Percentiles rank a stretch among this genome's conserved stretches.
Conservation (phyloP, 768 basidiomycete species). For the Collybiopsis luxurians region DNA sequence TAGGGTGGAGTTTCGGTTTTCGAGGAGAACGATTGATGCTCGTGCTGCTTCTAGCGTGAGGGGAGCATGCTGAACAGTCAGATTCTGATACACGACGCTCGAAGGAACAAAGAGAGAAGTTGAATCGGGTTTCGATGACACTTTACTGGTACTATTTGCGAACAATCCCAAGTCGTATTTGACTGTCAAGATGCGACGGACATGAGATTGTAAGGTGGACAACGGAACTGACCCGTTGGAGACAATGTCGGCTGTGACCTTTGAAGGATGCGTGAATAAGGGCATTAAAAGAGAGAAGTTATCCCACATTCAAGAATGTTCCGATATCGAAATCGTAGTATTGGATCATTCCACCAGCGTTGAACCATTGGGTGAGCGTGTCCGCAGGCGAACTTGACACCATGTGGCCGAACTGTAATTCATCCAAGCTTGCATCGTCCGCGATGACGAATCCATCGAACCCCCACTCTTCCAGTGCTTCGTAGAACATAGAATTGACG, state of each 20-base stretch:
- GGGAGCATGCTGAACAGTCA: slow-evolving; percentile 16
- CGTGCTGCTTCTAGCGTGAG: slow-evolving; percentile 23
- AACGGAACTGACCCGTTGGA: slow-evolving; percentile 14
- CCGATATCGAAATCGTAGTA: slow-evolving; percentile 21
- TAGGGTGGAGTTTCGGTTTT: slow-evolving; percentile 20
- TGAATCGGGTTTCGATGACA: slow-evolving; percentile 7
- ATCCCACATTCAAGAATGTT: slow-evolving; percentile 18
- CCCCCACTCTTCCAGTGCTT: slow-evolving; percentile 21
- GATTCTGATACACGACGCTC: slow-evolving; percentile 12
- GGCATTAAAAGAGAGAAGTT: neutral
- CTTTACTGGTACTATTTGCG: neutral
- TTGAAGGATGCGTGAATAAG: neutral
- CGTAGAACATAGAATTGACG: slow-evolving; percentile 21
- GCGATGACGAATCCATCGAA: slow-evolving; percentile 16
- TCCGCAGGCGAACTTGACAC: slow-evolving; percentile 20
- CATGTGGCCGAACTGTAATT: slow-evolving; percentile 13
- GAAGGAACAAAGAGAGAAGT: slow-evolving; percentile 16
- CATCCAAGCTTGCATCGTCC: slow-evolving; percentile 16
- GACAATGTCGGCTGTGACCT: slow-evolving; percentile 17
- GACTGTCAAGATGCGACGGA: slow-evolving; percentile 16
- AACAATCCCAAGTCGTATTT: slow-evolving; percentile 22
- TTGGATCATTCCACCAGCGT: slow-evolving; percentile 22
- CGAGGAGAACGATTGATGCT: slow-evolving; percentile 20
- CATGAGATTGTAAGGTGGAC: slow-evolving; percentile 18
- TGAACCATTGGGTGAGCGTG: slow-evolving; percentile 23